phyloP scores from a whole-genome alignment of 208 protist species.

The Leishmania amazonensis region DNA sequence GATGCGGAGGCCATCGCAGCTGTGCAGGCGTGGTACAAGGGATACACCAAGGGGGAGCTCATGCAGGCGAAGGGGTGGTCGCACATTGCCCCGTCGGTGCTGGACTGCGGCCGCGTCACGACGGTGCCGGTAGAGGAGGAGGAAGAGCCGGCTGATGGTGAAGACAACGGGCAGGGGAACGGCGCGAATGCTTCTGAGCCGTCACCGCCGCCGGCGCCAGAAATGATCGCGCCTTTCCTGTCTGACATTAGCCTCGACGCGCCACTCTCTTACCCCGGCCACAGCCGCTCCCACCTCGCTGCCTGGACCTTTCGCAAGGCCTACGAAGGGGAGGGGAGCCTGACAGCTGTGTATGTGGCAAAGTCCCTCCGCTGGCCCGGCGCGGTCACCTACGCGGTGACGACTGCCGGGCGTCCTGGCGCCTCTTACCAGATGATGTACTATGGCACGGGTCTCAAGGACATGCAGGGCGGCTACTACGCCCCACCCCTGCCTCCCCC shows the following conservation, averaged over 20 bases:
- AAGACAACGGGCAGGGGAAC: slow-evolving; percentile 25
- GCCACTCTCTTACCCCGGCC: slow-evolving; percentile 65
- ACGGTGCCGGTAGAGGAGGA: slow-evolving; percentile 35
- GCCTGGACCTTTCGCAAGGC: slow-evolving; percentile 90
- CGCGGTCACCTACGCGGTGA: slow-evolving; percentile 80
- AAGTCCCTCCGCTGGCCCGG: slow-evolving; percentile 88
- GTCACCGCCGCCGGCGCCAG: slow-evolving; percentile 40
- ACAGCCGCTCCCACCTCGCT: slow-evolving; percentile 74
- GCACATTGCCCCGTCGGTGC: slow-evolving; percentile 85
- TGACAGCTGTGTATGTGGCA: slow-evolving; percentile 69
- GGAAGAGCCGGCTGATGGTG: slow-evolving; percentile 24
- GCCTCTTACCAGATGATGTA: slow-evolving; percentile 80
- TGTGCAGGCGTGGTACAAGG: slow-evolving; percentile 75
- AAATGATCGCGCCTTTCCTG: slow-evolving; percentile 88
- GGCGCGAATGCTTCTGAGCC: slow-evolving; percentile 13
- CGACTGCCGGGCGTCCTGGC: slow-evolving; percentile 62
- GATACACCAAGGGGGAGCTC: slow-evolving; percentile 88
- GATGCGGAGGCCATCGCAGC: slow-evolving; percentile 61
- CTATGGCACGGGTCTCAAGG: slow-evolving; percentile 89
- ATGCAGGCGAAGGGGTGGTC: slow-evolving; percentile 90
- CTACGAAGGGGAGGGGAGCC: slow-evolving; percentile 77
- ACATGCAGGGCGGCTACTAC: slow-evolving; percentile 60
- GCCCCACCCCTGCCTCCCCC: slow-evolving; percentile 73
- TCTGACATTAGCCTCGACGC: slow-evolving; percentile 77
- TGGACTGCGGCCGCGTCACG: slow-evolving; percentile 66